Evolutionary conservation across 164 flowering plant species (phyloP).

Genomic region (Saururus chinensis): DNA sequence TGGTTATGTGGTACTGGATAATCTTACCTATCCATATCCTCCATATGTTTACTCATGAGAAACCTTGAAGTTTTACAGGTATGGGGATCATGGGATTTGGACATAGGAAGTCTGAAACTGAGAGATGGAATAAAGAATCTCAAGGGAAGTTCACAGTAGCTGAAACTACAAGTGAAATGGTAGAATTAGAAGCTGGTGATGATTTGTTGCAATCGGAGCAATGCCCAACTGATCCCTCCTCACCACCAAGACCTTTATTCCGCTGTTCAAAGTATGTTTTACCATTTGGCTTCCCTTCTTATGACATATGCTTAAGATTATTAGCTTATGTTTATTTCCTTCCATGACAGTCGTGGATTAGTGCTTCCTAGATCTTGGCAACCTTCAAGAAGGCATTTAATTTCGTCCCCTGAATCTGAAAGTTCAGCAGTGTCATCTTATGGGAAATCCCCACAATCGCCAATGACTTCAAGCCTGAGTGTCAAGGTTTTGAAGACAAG

Average conservation of each 20-base stretch:
- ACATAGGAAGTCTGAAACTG: slow-evolving; percentile 16
- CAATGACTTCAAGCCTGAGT: slow-evolving; percentile 13
- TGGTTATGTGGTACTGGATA: not conserved
- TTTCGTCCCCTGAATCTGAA: slow-evolving; percentile 39
- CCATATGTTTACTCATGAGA: no score
- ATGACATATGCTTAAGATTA: not conserved
- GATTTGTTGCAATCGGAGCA: slow-evolving; percentile 17
- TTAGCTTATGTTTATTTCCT: slow-evolving; percentile 3
- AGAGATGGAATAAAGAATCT: slow-evolving; percentile 13
- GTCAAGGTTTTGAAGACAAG: slow-evolving; percentile 12
- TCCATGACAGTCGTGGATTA: slow-evolving; percentile 17
- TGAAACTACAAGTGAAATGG: slow-evolving; percentile 7
- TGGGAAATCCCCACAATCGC: slow-evolving; percentile 17
- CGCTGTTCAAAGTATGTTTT: slow-evolving; percentile 8
- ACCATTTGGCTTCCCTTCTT: not conserved
- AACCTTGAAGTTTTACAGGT: not conserved
- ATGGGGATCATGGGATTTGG: slow-evolving; percentile 7
- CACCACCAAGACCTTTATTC: slow-evolving; percentile 38
- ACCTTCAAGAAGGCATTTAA: slow-evolving; percentile 19
- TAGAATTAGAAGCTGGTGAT: slow-evolving; percentile 5
- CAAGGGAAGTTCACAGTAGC: slow-evolving; percentile 12
- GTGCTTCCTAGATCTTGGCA: slow-evolving; percentile 21
- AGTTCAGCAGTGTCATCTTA: slow-evolving; percentile 16
- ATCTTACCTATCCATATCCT: not conserved
- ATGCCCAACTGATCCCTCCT: slow-evolving; percentile 21